Evolutionary conservation across 2,329 filamentous ascomycete species (phyloP), one percentile per base, ranked within the genome.

Genomic region (Dendrostoma leiphaemia): DNA sequence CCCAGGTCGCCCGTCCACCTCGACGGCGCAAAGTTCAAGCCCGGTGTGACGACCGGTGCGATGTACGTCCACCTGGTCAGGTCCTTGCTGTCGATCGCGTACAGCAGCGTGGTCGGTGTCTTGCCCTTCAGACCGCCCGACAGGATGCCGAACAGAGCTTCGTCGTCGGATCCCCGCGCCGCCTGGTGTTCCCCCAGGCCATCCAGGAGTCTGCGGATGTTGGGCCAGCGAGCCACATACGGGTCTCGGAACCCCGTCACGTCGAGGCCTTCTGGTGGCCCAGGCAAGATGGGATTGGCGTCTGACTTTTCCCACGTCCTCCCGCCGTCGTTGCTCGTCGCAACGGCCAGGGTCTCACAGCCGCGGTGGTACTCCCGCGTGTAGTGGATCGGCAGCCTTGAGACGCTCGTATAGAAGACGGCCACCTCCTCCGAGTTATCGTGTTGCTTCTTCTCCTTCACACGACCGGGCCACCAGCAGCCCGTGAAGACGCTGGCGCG

Each of bases 401-500:
- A 49, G 13, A 71, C 63, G 6, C 69, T 70, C 2, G 71, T 66
- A 53, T 73, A 73, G 4, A 72, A 59, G 4, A 66, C 59, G 9
- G 63, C 68, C 12, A 72, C 58, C 23, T 66, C 62, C 8, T 54
- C 62, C 10, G 63, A 51, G n/a, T n/a, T n/a, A n/a, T n/a, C n/a
- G n/a, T n/a, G n/a, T n/a, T n/a, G n/a, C n/a, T n/a, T n/a, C n/a
- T n/a, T n/a, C n/a, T n/a, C n/a, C n/a, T n/a, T n/a, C n/a, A n/a
- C n/a, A n/a, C n/a, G n/a, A n/a, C n/a, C n/a, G n/a, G 79, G 74
- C 57, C 75, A 72, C 4, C 72, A 70, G 34, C 75, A 78, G 3
- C 79, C 79, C 4, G 74, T 78, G 62, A 82, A 82, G 29, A 81
- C 75, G 1, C 79, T 78, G 12, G 80, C 67, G 2, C 74, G 69